Base-by-base conservation (phyloP, 179 eudicot genomes). In the Spinacia oleracea region DNA sequence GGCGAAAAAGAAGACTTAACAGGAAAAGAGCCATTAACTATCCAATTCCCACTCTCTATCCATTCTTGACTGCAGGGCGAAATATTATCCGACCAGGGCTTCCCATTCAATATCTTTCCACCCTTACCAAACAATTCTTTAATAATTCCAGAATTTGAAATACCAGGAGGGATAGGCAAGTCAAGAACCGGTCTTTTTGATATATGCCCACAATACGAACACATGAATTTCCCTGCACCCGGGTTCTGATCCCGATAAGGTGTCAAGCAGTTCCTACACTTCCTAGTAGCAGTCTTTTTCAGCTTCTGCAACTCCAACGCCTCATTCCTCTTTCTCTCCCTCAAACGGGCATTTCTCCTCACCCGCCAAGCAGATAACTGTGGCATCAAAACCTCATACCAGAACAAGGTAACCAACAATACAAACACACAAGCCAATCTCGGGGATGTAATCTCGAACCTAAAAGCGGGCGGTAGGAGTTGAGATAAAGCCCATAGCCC, bases 371-470 rank as follows among this genome's bases (percentile, higher is more conserved):
- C 87, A 1, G 98, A 95, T 84, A 95, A 75, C 74, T 89, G 88
- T 32, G 98, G 98, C 98, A 95, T 93, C 84, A 95, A 82, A 82
- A 93, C 87, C 87, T 95, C 98, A 62, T 95, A 95, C 98, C 98
- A 95, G 80, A 93, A 88, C 46, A 95, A 81, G 0, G 98, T 95
- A 23, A 93, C 87, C 88, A 95, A 77, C 78, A 95, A 85, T 15
- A 95, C 98, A 70, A 88, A 85, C 68, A 95, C 90, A 78, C 98
- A 95, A 1, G 98, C 98, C 90, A 95, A 74, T 82, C 98, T 89
- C 0, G 98, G 92, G 1, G 97, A 91, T 0, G 98, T 95, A 77
- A 95, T 92, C 79, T 95, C 98, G 21, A 95, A 93, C 71, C 98
- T 86, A 74, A 91, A 95, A 20, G 97, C 93, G 0, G 98, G 98